Evolutionary conservation across 805 yeast genomes (phyloP).

Genomic region (Tetrapisispora iriomotensis): DNA sequence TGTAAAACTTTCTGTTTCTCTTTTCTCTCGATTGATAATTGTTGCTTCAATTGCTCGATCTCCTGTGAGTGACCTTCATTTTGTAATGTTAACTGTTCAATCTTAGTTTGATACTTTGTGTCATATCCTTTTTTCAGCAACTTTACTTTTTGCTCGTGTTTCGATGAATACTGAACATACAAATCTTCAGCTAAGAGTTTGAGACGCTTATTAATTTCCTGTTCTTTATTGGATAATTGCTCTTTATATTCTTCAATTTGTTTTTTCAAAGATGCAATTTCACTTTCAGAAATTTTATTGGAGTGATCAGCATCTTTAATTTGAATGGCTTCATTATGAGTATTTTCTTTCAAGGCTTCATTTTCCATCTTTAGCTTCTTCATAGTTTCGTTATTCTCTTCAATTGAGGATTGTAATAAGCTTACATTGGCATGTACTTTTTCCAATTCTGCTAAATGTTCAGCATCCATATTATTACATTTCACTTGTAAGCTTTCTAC

Average conservation of each 20-base stretch:
- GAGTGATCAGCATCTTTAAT: neutral
- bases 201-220: conserved; percentile 43
- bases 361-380: conserved; percentile 18
- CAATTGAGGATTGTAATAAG: conserved; percentile 25
- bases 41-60: conserved; percentile 40
- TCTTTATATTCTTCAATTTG: conserved; percentile 25
- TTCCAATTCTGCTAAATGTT: conserved; percentile 32
- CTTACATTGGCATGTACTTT: conserved; percentile 29
- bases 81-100: conserved; percentile 34
- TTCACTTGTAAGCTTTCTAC: conserved; percentile 23
- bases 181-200: conserved; percentile 59
- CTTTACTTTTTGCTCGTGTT: conserved; percentile 64
- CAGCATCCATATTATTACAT: conserved; percentile 23
- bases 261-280: conserved; percentile 11
- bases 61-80: conserved; percentile 41
- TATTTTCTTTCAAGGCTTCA: conserved; percentile 15
- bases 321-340: conserved; percentile 4
- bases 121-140: conserved; percentile 52
- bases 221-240: conserved; percentile 34
- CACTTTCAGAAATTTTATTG: conserved; percentile 6
- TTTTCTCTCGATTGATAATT: conserved; percentile 40
- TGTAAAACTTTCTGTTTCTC: conserved; percentile 50
- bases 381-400: conserved; percentile 22
- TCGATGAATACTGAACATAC: conserved; percentile 63
- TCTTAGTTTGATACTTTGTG: conserved; percentile 39